phyloP scores from a whole-genome alignment of 1,284 basidiomycete species.

The Erythrobasidium hasegawianum region DNA sequence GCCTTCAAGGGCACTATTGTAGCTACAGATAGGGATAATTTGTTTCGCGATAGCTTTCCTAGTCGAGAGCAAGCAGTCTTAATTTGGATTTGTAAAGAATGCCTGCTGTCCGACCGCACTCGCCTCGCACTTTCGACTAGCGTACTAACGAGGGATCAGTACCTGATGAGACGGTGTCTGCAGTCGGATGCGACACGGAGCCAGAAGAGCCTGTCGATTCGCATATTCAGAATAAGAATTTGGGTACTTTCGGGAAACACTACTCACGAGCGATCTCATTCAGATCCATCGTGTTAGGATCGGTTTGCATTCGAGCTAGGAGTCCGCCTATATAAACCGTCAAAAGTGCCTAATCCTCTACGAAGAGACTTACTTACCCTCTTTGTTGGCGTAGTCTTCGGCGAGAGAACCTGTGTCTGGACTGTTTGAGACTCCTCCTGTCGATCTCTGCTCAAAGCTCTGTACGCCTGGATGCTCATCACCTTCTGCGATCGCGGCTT shows the following conservation, averaged over 20 bases:
- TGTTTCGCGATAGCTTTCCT: no score
- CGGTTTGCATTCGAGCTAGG: neutral
- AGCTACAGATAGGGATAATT: no score
- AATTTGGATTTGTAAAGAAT: no score
- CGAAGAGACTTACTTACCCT: neutral
- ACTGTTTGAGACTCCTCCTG: neutral
- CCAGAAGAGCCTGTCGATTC: constrained; percentile 29
- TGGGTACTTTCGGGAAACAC: no score
- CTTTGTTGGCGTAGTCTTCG: constrained; percentile 29
- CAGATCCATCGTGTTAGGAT: constrained; percentile 29
- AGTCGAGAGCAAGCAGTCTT: no score
- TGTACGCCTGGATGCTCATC: constrained; percentile 20
- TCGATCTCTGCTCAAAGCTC: constrained; percentile 21
- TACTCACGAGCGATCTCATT: constrained; percentile 30
- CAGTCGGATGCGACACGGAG: constrained; percentile 17
- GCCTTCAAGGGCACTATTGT: no score
- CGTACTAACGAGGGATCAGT: neutral
- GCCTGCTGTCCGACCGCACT: no score
- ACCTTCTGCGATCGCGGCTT: constrained; percentile 30
- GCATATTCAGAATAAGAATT: no score
- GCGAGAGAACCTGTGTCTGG: constrained; percentile 18
- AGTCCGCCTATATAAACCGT: neutral
- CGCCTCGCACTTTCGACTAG: no score
- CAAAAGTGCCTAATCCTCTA: no score
- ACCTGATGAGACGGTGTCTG: constrained; percentile 20